Evolutionary conservation across 1,284 basidiomycete genomes (phyloP).

Genomic region (Fomitopsis betulina): DNA sequence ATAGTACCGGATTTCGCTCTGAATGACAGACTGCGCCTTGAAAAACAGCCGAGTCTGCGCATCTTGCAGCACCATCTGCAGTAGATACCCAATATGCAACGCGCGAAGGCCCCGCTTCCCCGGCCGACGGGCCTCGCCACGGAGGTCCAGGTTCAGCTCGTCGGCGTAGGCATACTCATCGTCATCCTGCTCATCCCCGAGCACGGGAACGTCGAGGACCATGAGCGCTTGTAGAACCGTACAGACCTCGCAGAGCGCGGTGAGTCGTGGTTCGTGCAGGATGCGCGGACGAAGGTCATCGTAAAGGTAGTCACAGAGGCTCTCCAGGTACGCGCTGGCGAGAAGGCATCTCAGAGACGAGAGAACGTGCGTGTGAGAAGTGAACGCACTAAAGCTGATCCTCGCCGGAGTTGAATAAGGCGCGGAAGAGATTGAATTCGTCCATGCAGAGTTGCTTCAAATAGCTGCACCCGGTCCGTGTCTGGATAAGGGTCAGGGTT

Average conservation of each 20-base stretch:
- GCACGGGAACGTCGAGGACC: conserved; percentile 71
- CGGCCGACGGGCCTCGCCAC: conserved; percentile 18
- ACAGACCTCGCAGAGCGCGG: conserved; percentile 87
- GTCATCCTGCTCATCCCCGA: conserved; percentile 30
- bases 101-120: conserved; percentile 40
- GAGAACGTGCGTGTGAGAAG: background rate
- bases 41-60: conserved; percentile 92
- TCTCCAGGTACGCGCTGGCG: conserved; percentile 79
- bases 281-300: conserved; percentile 92
- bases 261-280: conserved; percentile 83
- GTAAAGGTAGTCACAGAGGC: conserved; percentile 87
- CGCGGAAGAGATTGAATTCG: conserved; percentile 80
- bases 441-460: conserved; percentile 85
- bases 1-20: conserved; percentile 83
- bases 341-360: background rate
- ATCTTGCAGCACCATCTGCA: conserved; percentile 89
- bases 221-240: conserved; percentile 91
- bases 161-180: conserved; percentile 32
- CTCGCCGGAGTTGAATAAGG: conserved; percentile 85
- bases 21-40: conserved; percentile 87
- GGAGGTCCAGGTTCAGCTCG: conserved; percentile 39
- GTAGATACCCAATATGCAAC: conserved; percentile 66
- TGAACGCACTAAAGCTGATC: conserved; percentile 75
- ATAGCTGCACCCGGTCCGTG: conserved; percentile 84
- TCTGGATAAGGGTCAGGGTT: conserved; percentile 40